Evolutionary conservation across 75 land plant species (phyloP), one percentile per base, ranked within the genome.

Genomic region (Ceratopteris richardii): DNA sequence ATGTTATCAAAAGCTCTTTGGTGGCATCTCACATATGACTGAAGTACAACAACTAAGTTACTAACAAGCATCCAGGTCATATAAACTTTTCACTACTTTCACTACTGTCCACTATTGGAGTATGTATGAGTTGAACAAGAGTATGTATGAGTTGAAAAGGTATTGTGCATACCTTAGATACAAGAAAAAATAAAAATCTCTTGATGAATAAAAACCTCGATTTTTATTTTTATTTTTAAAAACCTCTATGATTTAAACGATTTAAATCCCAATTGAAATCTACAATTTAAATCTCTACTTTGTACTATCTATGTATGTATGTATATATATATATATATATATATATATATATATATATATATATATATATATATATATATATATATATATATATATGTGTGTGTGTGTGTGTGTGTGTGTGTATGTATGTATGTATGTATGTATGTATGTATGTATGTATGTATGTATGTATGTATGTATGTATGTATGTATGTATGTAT

Each of bases 381-480:
- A 40, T 40, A 14, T 14, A 40, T 40, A 14, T 40, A 40, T 40
- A 14, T 40, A 9, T 14, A 40, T 40, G 42, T 14, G 14, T 40
- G 42, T 14, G 14, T 40, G 42, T 40, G 14, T 40, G 42, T 40
- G 14, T 14, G 42, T 40, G 14, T 40, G 42, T 14, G 14, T 40
- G 42, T 40, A 40, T 9, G 42, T 40, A 40, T 40, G 42, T 14
- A 40, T 40, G 42, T 14, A 40, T 40, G 42, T 14, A 40, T 40
- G 42, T 14, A 40, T 40, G 42, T 14, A 40, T 40, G 9, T 9
- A 14, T 10, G 42, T 40, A 14, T 40, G 42, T 14, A 40, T 40
- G 42, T 14, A 40, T 40, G 42, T 40, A 40, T 40, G 42, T 40
- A 40, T 40, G 42, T 40, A 40, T 40, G 42, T 40, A 14, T 40